Conservation (phyloP, 257 asterid species). For the Solanum virginianum region DNA sequence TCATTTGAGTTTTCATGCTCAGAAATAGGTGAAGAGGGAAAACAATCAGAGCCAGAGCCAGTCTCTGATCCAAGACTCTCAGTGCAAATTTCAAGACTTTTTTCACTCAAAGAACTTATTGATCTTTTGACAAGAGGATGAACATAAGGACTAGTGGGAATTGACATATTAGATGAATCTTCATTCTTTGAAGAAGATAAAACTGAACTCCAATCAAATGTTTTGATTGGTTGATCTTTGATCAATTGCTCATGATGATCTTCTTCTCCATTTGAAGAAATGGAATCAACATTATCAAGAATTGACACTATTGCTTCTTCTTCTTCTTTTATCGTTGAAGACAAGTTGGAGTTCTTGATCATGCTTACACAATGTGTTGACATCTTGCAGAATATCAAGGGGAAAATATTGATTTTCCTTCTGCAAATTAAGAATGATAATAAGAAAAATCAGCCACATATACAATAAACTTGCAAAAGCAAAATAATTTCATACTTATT, state of each 20-base stretch:
- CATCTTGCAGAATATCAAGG: slow-evolving; percentile 8
- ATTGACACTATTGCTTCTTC: slow-evolving; percentile 32
- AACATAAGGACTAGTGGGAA: slow-evolving; percentile 31
- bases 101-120: slow-evolving; percentile 31
- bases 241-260: background rate
- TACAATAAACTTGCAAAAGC: background rate
- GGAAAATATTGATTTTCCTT: background rate
- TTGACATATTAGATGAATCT: background rate
- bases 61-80: slow-evolving; percentile 89
- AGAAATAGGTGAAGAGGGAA: slow-evolving; percentile 22
- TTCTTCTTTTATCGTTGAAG: slow-evolving; percentile 4
- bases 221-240: slow-evolving; percentile 10
- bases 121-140: slow-evolving; percentile 52
- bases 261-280: slow-evolving; percentile 11
- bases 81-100: slow-evolving; percentile 74
- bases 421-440: slow-evolving; percentile 10
- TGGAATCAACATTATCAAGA: slow-evolving; percentile 9
- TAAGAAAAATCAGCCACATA: background rate
- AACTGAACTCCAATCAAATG: slow-evolving; percentile 50
- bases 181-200: slow-evolving; percentile 20
- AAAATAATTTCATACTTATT: background rate
- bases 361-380: background rate
- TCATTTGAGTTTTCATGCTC: slow-evolving; percentile 14
- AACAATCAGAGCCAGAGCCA: slow-evolving; percentile 65
- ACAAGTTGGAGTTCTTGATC: background rate